These are phyloP conservation scores for Hypericum androsaemum DNA, from an alignment of 345 rosid species.

Conservation along the genomic window DNA sequence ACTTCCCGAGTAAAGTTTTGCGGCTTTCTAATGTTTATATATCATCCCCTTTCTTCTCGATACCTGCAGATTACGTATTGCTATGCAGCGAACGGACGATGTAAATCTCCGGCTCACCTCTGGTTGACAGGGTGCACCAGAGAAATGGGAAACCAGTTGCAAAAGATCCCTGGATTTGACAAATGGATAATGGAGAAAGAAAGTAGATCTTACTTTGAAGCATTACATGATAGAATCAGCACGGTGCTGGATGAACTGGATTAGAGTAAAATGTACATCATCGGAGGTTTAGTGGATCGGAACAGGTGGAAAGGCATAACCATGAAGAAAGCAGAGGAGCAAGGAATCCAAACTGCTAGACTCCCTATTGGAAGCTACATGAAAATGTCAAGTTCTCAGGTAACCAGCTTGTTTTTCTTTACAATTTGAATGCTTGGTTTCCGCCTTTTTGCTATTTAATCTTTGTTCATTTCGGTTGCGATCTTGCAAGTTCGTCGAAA, in stretches of 20 bases:
- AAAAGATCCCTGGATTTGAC: constrained; percentile 70
- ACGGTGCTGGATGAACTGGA: constrained; percentile 62
- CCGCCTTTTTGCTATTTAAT: not conserved
- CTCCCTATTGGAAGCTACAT: constrained; percentile 79
- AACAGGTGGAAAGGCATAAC: constrained; percentile 92
- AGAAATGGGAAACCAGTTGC: constrained; percentile 58
- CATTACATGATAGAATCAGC: constrained; percentile 53
- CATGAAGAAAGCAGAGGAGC: constrained; percentile 82
- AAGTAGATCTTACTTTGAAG: constrained; percentile 51
- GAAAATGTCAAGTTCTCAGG: constrained; percentile 98
- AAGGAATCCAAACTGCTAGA: constrained; percentile 75
- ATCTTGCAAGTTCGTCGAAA: constrained; percentile 49
- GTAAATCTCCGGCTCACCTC: constrained; percentile 48
- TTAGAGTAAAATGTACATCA: constrained; percentile 44
- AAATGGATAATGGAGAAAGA: constrained; percentile 94
- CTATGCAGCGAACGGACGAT: constrained; percentile 75
- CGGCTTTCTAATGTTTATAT: not conserved
- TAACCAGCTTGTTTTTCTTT: no score
- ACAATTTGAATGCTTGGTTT: not conserved
- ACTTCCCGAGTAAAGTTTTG: not conserved
- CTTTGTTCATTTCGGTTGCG: not conserved
- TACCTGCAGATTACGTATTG: constrained; percentile 73
- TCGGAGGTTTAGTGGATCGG: constrained; percentile 88
- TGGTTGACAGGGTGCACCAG: constrained; percentile 84
- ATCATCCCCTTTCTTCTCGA: constrained; percentile 9